These are phyloP conservation scores for Curvularia verruculosa DNA, from an alignment of 2,329 filamentous ascomycete genomes.

Conservation along the genomic window DNA sequence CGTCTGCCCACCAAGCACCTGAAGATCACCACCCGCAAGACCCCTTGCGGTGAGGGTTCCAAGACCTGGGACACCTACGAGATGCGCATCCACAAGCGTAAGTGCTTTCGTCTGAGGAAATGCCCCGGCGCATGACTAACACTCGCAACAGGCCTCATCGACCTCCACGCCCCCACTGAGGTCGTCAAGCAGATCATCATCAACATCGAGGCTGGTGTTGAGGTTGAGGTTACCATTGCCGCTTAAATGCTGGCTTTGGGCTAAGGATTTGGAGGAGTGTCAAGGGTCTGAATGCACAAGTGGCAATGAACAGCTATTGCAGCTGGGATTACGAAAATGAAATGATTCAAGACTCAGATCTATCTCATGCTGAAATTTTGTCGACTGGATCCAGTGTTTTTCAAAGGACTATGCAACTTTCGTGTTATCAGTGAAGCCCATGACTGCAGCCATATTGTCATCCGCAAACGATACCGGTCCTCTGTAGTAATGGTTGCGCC, in stretches of 20 bases:
- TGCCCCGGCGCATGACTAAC: background rate
- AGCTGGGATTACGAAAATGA: slow-evolving; percentile 30
- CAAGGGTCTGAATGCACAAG: slow-evolving; percentile 20
- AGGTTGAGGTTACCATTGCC: slow-evolving; percentile 92
- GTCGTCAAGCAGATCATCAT: slow-evolving; percentile 96
- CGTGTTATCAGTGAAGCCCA: background rate
- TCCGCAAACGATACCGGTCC: background rate
- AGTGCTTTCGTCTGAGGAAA: background rate
- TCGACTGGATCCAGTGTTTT: background rate
- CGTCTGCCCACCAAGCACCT: slow-evolving; percentile 97
- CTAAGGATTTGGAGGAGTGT: slow-evolving; percentile 19
- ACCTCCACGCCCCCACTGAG: slow-evolving; percentile 98
- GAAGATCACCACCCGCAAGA: slow-evolving; percentile 98
- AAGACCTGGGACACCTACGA: slow-evolving; percentile 99
- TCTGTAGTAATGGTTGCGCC: background rate
- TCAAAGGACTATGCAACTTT: background rate
- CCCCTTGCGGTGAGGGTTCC: slow-evolving; percentile 98
- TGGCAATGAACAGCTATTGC: slow-evolving; percentile 36
- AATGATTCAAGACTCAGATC: slow-evolving; percentile 23
- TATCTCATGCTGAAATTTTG: background rate
- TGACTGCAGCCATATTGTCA: background rate
- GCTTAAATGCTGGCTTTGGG: slow-evolving; percentile 60
- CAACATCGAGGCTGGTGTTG: slow-evolving; percentile 93
- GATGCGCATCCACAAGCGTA: slow-evolving; percentile 98
- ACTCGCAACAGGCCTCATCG: slow-evolving; percentile 70